phyloP scores from a whole-genome alignment of 768 basidiomycete genomes.

The Lentinula detonsa region DNA sequence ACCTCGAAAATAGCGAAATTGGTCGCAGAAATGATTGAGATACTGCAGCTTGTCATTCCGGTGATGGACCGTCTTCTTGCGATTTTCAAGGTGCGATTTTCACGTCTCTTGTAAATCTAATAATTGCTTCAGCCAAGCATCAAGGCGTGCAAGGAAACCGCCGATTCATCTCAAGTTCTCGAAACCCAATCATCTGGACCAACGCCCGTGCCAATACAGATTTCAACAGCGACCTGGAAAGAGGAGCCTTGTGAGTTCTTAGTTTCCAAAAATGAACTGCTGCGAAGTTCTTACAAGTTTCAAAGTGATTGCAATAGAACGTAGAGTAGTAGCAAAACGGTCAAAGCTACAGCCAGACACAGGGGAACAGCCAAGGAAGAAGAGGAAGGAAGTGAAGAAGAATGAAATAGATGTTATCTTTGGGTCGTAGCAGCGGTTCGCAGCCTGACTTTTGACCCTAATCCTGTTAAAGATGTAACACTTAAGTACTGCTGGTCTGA shows the following conservation, averaged over 20 bases:
- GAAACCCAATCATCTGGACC: not conserved
- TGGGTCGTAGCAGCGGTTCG: constrained; percentile 34
- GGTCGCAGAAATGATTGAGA: constrained; percentile 35
- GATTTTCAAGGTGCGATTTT: constrained; percentile 24
- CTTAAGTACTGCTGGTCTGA: too few species aligned
- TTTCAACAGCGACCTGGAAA: not conserved
- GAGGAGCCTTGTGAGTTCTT: not conserved
- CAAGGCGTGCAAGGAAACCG: not conserved
- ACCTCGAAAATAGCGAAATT: constrained; percentile 50
- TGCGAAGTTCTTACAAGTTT: not conserved
- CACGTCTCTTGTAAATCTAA: not conserved
- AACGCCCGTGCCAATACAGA: not conserved
- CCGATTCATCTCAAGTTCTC: not conserved
- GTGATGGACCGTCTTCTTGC: constrained; percentile 21
- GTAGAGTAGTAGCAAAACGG: not conserved
- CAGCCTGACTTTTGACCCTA: not conserved
- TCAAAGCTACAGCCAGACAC: constrained; percentile 2
- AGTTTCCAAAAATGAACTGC: not conserved
- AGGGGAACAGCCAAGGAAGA: constrained; percentile 15
- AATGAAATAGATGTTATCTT: constrained; percentile 72
- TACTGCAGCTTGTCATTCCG: constrained; percentile 21
- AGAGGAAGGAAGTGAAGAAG: constrained; percentile 28
- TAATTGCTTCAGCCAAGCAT: not conserved
- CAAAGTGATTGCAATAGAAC: not conserved
- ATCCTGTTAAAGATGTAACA: too few species aligned